Evolutionary conservation across 768 basidiomycete species (phyloP).

Genomic region (Clavaria fumosa): DNA sequence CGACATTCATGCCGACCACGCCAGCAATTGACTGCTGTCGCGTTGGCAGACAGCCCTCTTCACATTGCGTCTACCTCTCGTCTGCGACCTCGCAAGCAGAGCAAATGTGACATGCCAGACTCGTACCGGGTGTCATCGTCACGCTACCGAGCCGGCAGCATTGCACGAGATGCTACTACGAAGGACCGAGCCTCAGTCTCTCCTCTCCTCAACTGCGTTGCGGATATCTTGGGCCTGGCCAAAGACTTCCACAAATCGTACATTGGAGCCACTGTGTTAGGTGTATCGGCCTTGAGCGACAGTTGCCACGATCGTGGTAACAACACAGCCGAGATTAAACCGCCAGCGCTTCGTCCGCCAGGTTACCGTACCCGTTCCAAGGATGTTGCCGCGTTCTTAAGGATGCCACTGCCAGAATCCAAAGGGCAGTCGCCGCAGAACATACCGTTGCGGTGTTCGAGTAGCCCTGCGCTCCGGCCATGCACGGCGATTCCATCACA

Average conservation of each 20-base stretch:
- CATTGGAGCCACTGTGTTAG: slow-evolving; percentile 36
- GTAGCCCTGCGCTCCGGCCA: not conserved
- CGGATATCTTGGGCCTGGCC: slow-evolving; percentile 34
- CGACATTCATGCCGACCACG: slow-evolving; percentile 24
- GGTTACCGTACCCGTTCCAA: slow-evolving; percentile 28
- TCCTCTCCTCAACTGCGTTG: slow-evolving; percentile 9
- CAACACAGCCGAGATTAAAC: slow-evolving; percentile 2
- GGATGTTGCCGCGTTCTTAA: slow-evolving; percentile 31
- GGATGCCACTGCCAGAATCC: too few species aligned
- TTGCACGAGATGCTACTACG: not conserved
- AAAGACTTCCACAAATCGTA: slow-evolving; percentile 44
- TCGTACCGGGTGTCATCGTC: too few species aligned
- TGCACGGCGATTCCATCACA: not conserved
- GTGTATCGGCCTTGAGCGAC: slow-evolving; percentile 15
- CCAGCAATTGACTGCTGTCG: slow-evolving; percentile 20
- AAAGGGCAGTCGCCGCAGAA: slow-evolving; percentile 12
- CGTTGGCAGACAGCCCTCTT: slow-evolving; percentile 25
- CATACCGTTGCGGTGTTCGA: slow-evolving; percentile 7
- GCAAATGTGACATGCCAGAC: too few species aligned
- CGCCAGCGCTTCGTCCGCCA: slow-evolving; percentile 18
- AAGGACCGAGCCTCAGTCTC: not conserved
- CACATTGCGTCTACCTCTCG: too few species aligned
- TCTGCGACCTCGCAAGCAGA: too few species aligned
- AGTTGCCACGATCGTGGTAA: slow-evolving; percentile 11
- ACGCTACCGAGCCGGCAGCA: too few species aligned